phyloP scores from a whole-genome alignment of 441 rosid species.

The Pelargonium fulgidum region DNA sequence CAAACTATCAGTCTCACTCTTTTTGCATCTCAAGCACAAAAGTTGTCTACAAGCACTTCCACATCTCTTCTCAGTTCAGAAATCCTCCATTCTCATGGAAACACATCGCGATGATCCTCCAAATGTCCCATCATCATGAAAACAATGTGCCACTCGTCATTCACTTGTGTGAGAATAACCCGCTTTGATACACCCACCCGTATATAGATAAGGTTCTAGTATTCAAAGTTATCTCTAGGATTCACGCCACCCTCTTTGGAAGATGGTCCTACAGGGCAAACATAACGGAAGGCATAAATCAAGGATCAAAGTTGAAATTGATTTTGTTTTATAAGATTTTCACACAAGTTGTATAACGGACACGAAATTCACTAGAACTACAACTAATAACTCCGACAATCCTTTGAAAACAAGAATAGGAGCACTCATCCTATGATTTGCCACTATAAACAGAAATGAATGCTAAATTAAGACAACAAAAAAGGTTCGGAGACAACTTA shows the following conservation, averaged over 20 bases:
- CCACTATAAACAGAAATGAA: slow-evolving; percentile 8
- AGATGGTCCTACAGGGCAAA: slow-evolving; percentile 69
- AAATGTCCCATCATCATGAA: slow-evolving; percentile 23
- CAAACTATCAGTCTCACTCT: slow-evolving; percentile 14
- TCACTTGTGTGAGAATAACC: slow-evolving; percentile 2
- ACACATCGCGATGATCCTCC: slow-evolving; percentile 6
- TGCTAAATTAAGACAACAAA: slow-evolving; percentile 5
- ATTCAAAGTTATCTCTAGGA: neutral
- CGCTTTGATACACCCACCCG: slow-evolving; percentile 18
- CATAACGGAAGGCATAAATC: slow-evolving; percentile 15
- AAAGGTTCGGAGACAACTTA: slow-evolving; percentile 38
- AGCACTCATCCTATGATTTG: neutral
- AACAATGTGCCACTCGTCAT: slow-evolving; percentile 20
- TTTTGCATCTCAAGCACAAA: slow-evolving; percentile 26
- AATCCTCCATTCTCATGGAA: slow-evolving; percentile 16
- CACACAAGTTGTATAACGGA: neutral
- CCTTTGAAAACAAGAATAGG: neutral
- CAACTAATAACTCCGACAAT: neutral
- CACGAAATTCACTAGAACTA: neutral
- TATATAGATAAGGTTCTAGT: slow-evolving; percentile 10
- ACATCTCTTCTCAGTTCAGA: slow-evolving; percentile 15
- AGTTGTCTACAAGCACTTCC: slow-evolving; percentile 9
- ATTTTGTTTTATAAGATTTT: no score
- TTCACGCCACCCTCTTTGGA: slow-evolving; percentile 55
- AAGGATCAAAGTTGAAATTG: neutral